Evolutionary conservation across 805 yeast species (phyloP).

Genomic region (Candida silvicultrix): DNA sequence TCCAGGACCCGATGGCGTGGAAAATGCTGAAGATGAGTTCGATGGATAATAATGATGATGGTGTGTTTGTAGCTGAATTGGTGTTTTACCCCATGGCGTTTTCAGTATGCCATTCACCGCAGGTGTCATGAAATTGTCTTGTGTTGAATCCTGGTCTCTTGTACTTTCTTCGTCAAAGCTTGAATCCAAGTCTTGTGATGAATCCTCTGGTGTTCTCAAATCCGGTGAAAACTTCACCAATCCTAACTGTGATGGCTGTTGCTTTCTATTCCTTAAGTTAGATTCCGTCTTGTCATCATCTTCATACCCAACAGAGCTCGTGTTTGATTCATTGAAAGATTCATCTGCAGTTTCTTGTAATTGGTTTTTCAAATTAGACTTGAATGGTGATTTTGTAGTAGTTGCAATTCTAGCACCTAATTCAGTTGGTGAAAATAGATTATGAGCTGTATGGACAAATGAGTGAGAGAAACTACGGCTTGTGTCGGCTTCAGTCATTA

Average conservation of each 20-base stretch:
- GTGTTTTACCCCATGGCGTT: constrained; percentile 10
- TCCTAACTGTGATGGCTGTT: not conserved
- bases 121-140: not conserved
- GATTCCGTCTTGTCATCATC: not conserved
- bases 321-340: not conserved
- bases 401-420: not conserved
- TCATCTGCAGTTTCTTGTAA: not conserved
- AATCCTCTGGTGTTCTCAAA: not conserved
- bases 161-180: not conserved
- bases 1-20: not conserved
- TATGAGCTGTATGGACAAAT: not conserved
- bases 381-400: not conserved
- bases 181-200: not conserved
- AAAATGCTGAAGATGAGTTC: not conserved
- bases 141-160: not conserved
- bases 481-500: not conserved
- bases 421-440: not conserved
- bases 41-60: constrained; percentile 38
- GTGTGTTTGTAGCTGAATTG: constrained; percentile 29
- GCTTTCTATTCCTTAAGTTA: not conserved
- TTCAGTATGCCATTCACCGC: not conserved
- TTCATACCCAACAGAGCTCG: not conserved
- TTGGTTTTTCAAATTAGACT: not conserved
- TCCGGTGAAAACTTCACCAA: not conserved
- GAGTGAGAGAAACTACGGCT: not conserved